These are phyloP conservation scores for Hyaloscypha bicolor DNA, from an alignment of 495 filamentous ascomycete species.

Conservation along the genomic window DNA sequence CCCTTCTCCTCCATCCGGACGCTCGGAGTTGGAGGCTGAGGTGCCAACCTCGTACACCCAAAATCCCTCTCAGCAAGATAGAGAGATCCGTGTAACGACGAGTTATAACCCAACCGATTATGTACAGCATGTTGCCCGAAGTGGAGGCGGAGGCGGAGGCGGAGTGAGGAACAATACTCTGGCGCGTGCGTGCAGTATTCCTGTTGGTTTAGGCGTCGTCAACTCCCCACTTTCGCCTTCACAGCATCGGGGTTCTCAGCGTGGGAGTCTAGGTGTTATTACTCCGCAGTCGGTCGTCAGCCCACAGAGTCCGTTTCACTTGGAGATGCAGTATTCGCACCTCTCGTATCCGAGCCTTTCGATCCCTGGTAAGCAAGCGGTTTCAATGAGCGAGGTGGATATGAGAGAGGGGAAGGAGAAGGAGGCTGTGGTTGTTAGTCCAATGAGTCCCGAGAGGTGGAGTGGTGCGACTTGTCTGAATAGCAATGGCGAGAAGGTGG, in stretches of 20 bases:
- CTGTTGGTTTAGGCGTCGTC: neutral
- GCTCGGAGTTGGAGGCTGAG: slow-evolving; percentile 15
- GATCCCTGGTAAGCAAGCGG: neutral
- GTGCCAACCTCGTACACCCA: slow-evolving; percentile 7
- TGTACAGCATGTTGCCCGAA: neutral
- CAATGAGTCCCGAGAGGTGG: neutral
- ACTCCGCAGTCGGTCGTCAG: neutral
- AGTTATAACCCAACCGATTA: neutral
- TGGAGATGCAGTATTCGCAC: neutral
- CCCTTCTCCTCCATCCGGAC: neutral
- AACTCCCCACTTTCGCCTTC: slow-evolving; percentile 7
- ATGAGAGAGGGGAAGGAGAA: neutral
- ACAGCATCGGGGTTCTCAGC: neutral
- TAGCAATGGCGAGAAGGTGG: neutral
- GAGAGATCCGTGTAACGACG: too few relatives aligned
- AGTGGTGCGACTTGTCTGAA: neutral
- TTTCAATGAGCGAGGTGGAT: neutral
- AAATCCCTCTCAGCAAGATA: neutral
- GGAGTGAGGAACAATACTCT: too few relatives aligned
- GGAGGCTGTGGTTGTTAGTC: neutral
- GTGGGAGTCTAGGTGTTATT: slow-evolving; percentile 1
- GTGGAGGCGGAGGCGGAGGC: neutral
- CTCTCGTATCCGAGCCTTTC: neutral
- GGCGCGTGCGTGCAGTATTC: too few relatives aligned
- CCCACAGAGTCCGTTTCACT: neutral